Conservation (phyloP, 208 protist genomes). For the Trypanosoma vivax region DNA sequence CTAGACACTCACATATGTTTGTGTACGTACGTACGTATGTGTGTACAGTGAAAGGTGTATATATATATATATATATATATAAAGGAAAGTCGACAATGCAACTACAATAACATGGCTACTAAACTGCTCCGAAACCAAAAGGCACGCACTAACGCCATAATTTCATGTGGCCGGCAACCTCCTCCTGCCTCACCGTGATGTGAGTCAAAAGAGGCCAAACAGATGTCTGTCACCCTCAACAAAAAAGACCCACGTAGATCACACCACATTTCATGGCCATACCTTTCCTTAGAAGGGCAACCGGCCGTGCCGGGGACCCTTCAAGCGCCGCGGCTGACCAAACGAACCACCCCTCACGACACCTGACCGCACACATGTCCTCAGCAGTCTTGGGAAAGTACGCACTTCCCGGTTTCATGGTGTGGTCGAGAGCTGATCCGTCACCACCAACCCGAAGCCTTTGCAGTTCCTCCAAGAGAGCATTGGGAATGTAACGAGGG, state of each 20-base stretch:
- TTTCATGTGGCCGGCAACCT: too few species aligned
- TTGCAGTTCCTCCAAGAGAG: slow-evolving; percentile 44
- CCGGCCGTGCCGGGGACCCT: slow-evolving; percentile 44
- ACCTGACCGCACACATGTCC: slow-evolving; percentile 67
- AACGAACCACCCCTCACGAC: slow-evolving; percentile 68
- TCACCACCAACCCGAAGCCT: slow-evolving; percentile 29
- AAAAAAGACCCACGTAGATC: slow-evolving; percentile 70
- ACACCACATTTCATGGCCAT: slow-evolving; percentile 79
- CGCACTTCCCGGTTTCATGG: slow-evolving; percentile 60
- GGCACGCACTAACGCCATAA: background rate
- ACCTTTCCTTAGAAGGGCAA: slow-evolving; percentile 65
- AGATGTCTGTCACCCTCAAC: too few species aligned
- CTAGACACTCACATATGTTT: background rate
- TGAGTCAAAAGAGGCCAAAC: too few species aligned
- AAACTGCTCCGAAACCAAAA: background rate
- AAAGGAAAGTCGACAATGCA: background rate
- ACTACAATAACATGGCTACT: background rate
- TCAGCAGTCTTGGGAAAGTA: slow-evolving; percentile 67
- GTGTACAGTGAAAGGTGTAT: background rate
- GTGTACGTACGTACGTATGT: background rate
- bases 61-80: background rate
- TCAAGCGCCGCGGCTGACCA: slow-evolving; percentile 66
- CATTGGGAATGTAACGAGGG: slow-evolving; percentile 34
- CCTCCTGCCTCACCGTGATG: too few species aligned
- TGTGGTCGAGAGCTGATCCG: background rate